phyloP scores from a whole-genome alignment of 2,329 filamentous ascomycete species.

The Cladosporium sp. region DNA sequence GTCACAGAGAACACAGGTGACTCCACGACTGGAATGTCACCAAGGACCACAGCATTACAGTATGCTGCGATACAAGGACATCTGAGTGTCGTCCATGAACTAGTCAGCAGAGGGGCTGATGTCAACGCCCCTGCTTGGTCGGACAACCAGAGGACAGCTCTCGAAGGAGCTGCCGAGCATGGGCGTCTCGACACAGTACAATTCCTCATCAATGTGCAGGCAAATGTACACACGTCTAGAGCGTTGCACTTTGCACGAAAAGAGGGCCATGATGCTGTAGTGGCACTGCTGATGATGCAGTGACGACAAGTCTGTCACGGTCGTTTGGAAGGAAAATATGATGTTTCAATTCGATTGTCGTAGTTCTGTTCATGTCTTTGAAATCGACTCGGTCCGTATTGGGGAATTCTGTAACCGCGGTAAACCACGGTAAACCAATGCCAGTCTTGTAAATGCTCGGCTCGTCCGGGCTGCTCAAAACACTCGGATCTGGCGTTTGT shows the following conservation, averaged over 20 bases:
- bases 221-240: not conserved
- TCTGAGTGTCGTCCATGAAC: slow-evolving; percentile 3
- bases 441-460: too few relatives aligned
- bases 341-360: too few relatives aligned
- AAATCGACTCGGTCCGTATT: too few relatives aligned
- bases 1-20: not conserved
- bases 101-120: slow-evolving; percentile 11
- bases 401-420: too few relatives aligned
- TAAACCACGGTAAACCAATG: too few relatives aligned
- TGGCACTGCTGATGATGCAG: not conserved
- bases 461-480: not conserved
- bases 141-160: not conserved
- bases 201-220: slow-evolving; percentile 8
- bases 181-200: slow-evolving; percentile 10
- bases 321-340: too few relatives aligned
- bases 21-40: not conserved
- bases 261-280: not conserved
- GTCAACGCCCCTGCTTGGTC: not conserved
- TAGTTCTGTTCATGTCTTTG: too few relatives aligned
- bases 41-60: not conserved
- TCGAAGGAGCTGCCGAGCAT: slow-evolving; percentile 1
- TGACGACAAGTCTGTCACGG: not conserved
- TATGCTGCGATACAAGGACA: not conserved
- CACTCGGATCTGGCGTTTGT: not conserved
- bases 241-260: not conserved